A percentile compares a stretch with the other conserved stretches of the same genome.
Conservation (phyloP, 441 rosid species). For the Raphanus hybrid region DNA sequence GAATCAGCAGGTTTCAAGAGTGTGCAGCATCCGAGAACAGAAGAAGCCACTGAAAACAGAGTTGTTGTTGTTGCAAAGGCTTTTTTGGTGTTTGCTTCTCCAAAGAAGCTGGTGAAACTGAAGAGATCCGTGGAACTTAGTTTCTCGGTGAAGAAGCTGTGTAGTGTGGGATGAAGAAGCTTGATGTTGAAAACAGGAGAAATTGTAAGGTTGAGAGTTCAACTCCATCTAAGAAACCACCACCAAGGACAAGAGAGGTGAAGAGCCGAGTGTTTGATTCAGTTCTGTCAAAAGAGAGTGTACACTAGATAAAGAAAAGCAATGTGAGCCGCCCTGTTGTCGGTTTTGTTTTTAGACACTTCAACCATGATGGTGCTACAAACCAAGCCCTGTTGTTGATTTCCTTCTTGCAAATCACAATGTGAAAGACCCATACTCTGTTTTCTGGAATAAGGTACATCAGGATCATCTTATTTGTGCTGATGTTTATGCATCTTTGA, state of each 20-base stretch:
- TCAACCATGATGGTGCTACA: too few relatives aligned
- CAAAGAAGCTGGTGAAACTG: slow-evolving; percentile 61
- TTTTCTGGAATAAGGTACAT: too few relatives aligned
- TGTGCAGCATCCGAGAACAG: slow-evolving; percentile 64
- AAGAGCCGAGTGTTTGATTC: slow-evolving; percentile 89
- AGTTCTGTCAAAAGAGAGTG: neutral
- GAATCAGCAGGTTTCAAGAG: slow-evolving; percentile 62
- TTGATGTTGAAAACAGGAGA: slow-evolving; percentile 55
- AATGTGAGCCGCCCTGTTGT: too few relatives aligned
- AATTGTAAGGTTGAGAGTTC: slow-evolving; percentile 39
- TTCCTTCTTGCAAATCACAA: too few relatives aligned
- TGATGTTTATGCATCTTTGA: too few relatives aligned
- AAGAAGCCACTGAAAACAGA: slow-evolving; percentile 47
- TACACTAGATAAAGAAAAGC: too few relatives aligned
- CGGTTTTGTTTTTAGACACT: too few relatives aligned
- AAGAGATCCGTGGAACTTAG: slow-evolving; percentile 62
- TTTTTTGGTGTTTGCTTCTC: slow-evolving; percentile 69
- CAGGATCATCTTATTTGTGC: too few relatives aligned
- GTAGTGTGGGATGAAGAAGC: slow-evolving; percentile 68
- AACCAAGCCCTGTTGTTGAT: too few relatives aligned
- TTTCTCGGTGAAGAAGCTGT: slow-evolving; percentile 53
- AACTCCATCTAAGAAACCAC: slow-evolving; percentile 51
- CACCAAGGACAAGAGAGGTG: slow-evolving; percentile 65
- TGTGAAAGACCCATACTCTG: too few relatives aligned
- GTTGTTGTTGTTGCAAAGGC: slow-evolving; percentile 63